Base-by-base conservation (phyloP, 2,329 filamentous ascomycete species). In the Pyricularia sp. region DNA sequence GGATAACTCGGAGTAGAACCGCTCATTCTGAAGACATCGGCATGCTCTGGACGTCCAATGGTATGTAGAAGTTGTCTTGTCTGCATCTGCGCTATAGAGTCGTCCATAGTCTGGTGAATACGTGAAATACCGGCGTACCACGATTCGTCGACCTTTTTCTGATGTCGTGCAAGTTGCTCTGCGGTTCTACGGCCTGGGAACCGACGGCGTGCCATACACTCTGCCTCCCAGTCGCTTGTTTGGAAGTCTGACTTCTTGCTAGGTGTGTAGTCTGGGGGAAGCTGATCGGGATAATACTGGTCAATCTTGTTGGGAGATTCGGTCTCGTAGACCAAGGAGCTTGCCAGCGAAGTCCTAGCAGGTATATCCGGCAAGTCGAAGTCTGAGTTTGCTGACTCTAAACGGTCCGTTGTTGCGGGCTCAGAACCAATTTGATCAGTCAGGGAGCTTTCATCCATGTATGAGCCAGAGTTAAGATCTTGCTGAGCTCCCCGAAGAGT, bases 71-170 rank as follows among this genome's bases (percentile, higher is more conserved):
- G 26, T 3, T 35, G 44, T 13, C 62, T 33, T 13, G 71, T 68
- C 24, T 70, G 70, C 24, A 72, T 71, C 60, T 78, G 75, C 6
- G 67, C 67, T 16, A 73, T 66, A 10, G 74, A 71, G 26, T 71
- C 67, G 2, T 72, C 69, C 12, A 75, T 68, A 2, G 71, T 68
- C 68, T 74, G 77, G 60, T 72, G 71, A 28, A 79, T 67, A 35
- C 73, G 72, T 30, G 73, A 70, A 3, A 70, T 70, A 53, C 78
- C 78, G 64, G 93, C 93, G 26, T 97, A 97, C 76, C 90, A 97
- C 77, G 91, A 94, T 66, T 93, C 92, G 2, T 81, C 97, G 60
- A 93, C 93, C 60, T 88, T 87, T 69, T 93, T 93, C 62, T 97
- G 93, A 22, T 72, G 74, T 7, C 64, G 60, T 13, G 66, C 59